Percentiles rank a stretch among this genome's conserved stretches.
Evolutionary conservation across 1,139 yeast genomes (phyloP).

Genomic region (Taphrina flavorubra): DNA sequence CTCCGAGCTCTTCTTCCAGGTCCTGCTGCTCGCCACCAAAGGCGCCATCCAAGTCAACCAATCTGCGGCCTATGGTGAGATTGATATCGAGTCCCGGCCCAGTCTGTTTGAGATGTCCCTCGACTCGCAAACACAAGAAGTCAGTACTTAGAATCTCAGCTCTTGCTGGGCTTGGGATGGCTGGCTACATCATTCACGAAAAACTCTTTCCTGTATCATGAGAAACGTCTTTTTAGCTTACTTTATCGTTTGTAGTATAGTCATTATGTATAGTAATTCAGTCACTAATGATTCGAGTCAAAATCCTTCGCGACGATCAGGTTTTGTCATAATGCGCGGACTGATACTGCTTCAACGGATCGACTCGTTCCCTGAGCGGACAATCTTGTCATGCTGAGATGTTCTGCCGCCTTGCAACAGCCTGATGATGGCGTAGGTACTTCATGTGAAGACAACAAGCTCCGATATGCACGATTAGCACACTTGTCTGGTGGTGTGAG

Average conservation of each 20-base stretch:
- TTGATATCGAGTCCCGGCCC: constrained; percentile 54
- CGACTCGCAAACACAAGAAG: constrained; percentile 21
- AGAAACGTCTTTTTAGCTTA: background rate
- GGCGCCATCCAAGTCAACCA: constrained; percentile 73
- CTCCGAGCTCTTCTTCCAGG: constrained; percentile 77
- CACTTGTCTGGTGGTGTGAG: no score
- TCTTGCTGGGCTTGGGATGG: background rate
- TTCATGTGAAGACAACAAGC: no score
- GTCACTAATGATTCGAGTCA: background rate
- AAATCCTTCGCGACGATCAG: no score
- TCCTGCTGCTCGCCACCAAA: constrained; percentile 79
- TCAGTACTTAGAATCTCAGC: background rate
- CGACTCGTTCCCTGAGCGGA: no score
- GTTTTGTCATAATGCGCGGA: no score
- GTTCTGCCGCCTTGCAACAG: no score
- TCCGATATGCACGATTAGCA: no score
- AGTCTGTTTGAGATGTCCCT: constrained; percentile 22
- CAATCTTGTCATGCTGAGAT: no score
- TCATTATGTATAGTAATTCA: background rate
- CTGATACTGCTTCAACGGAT: no score
- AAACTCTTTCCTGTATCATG: constrained; percentile 5
- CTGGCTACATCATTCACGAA: background rate
- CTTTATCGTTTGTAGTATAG: background rate
- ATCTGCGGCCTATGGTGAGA: constrained; percentile 64
- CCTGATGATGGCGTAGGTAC: no score